Percentiles rank a stretch among this genome's conserved stretches.
Evolutionary conservation across 2,329 filamentous ascomycete genomes (phyloP).

Genomic region (Epichloe typhina): DNA sequence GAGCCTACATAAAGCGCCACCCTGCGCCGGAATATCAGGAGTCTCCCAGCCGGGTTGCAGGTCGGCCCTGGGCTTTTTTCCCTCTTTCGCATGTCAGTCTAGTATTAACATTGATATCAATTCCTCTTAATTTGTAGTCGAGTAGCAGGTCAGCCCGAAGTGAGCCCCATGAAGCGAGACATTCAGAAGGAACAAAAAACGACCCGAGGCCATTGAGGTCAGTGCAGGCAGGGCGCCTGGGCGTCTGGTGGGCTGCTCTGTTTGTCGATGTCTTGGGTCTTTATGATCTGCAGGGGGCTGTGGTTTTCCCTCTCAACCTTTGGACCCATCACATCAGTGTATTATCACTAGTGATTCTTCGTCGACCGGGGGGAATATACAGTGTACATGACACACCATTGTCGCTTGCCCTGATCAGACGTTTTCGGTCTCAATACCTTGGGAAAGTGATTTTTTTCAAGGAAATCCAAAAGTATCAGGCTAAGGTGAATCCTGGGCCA

Average conservation of each 20-base stretch:
- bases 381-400: neutral
- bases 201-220: neutral
- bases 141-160: neutral
- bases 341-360: neutral
- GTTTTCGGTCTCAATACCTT: neutral
- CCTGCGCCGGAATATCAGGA: neutral
- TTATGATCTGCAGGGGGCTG: neutral
- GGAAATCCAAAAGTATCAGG: neutral
- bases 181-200: neutral
- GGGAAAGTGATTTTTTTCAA: neutral
- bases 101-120: too few relatives aligned
- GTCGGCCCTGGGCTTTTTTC: too few relatives aligned
- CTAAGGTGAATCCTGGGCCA: neutral
- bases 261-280: slow-evolving; percentile 1
- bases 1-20: neutral
- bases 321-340: neutral
- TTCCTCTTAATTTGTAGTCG: neutral
- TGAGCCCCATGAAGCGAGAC: neutral
- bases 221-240: neutral
- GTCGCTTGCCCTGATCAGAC: neutral
- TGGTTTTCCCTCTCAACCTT: too few relatives aligned
- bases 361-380: neutral
- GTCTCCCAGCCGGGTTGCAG: too few relatives aligned
- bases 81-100: too few relatives aligned
- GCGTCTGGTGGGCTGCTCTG: neutral